Percentiles rank a stretch among this genome's conserved stretches.
Evolutionary conservation across 2,329 filamentous ascomycete genomes (phyloP).

Genomic region (Nemania serpens): DNA sequence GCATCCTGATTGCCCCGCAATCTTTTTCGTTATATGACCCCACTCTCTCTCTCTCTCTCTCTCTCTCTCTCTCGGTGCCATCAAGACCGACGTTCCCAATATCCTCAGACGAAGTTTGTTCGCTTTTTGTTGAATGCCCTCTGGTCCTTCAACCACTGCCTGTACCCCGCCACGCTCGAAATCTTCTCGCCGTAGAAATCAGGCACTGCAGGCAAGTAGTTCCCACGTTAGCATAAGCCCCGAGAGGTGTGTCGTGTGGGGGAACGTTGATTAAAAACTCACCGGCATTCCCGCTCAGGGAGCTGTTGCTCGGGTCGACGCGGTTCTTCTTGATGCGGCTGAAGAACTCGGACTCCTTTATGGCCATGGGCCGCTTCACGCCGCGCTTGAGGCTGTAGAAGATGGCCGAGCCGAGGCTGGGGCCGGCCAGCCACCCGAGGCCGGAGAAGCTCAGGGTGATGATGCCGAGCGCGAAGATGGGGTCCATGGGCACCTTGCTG

Average conservation of each 20-base stretch:
- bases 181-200: slow-evolving; percentile 99
- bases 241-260: not conserved
- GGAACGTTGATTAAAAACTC: slow-evolving; percentile 30
- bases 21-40: not conserved
- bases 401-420: slow-evolving; percentile 76
- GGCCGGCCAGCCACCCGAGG: slow-evolving; percentile 87
- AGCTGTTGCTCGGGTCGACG: slow-evolving; percentile 87
- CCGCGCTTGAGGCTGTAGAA: slow-evolving; percentile 79
- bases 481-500: slow-evolving; percentile 79
- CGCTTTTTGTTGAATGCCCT: slow-evolving; percentile 94
- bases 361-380: slow-evolving; percentile 72
- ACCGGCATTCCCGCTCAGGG: slow-evolving; percentile 79
- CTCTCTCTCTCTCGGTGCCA: not conserved
- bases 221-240: not conserved
- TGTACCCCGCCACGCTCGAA: slow-evolving; percentile 85
- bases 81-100: slow-evolving; percentile 25
- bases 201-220: slow-evolving; percentile 60
- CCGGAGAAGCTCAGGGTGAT: slow-evolving; percentile 76
- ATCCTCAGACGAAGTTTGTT: slow-evolving; percentile 60
- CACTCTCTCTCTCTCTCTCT: not conserved
- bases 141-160: slow-evolving; percentile 97
- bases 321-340: slow-evolving; percentile 87
- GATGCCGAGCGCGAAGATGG: slow-evolving; percentile 81
- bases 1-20: not conserved
- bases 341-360: slow-evolving; percentile 95